Evolutionary conservation across 495 filamentous ascomycete species (phyloP).

Genomic region (Hypomontagnella monticulosa): DNA sequence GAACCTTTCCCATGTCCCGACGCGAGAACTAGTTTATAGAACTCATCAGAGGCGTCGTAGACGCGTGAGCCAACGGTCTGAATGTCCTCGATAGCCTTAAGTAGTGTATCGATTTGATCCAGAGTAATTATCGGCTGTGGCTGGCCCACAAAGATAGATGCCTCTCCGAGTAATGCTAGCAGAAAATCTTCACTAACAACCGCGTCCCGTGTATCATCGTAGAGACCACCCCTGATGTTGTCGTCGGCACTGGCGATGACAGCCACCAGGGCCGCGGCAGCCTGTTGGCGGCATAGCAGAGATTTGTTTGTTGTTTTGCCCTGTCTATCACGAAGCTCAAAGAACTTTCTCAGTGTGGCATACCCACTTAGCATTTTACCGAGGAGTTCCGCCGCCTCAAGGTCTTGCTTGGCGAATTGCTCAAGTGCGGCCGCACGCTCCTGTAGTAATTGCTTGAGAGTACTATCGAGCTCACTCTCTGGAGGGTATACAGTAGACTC

Average conservation of each 20-base stretch:
- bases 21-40: slow-evolving; percentile 66
- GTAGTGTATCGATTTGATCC: slow-evolving; percentile 75
- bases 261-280: slow-evolving; percentile 75
- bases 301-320: slow-evolving; percentile 43
- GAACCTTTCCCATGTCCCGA: slow-evolving; percentile 56
- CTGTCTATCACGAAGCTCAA: slow-evolving; percentile 80
- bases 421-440: slow-evolving; percentile 73
- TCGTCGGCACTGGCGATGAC: slow-evolving; percentile 85
- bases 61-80: slow-evolving; percentile 77
- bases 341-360: slow-evolving; percentile 86
- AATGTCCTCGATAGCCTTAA: slow-evolving; percentile 84
- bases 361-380: slow-evolving; percentile 89
- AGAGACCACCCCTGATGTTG: slow-evolving; percentile 87
- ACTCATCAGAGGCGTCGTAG: slow-evolving; percentile 73
- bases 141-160: slow-evolving; percentile 75
- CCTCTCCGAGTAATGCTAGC: slow-evolving; percentile 84
- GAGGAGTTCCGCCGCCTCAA: slow-evolving; percentile 80
- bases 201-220: slow-evolving; percentile 77
- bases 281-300: slow-evolving; percentile 67
- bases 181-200: slow-evolving; percentile 87
- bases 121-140: slow-evolving; percentile 62
- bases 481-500: slow-evolving; percentile 83
- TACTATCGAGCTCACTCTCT: slow-evolving; percentile 69
- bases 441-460: slow-evolving; percentile 70
- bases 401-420: slow-evolving; percentile 70